A percentile compares a stretch with the other conserved stretches of the same genome.
These are phyloP conservation scores for Botrytis porri DNA, from an alignment of 2,329 filamentous ascomycete species.

Conservation along the genomic window DNA sequence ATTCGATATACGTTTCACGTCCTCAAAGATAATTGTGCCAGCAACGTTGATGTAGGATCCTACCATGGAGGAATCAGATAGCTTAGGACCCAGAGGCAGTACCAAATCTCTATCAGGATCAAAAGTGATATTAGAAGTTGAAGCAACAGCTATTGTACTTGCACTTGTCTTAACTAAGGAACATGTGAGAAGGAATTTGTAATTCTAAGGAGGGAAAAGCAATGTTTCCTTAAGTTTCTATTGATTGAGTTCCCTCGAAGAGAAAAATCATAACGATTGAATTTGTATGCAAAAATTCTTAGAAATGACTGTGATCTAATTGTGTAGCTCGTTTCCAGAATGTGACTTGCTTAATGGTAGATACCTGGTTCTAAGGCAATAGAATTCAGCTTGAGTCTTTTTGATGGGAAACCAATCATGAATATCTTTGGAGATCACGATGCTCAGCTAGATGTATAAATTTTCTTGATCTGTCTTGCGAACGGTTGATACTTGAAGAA, in stretches of 20 bases:
- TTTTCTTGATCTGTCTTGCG: no score
- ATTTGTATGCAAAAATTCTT: no score
- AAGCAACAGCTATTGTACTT: background rate
- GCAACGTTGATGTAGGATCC: background rate
- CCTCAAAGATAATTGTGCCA: background rate
- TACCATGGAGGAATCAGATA: no score
- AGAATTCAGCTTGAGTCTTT: background rate
- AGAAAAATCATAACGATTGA: background rate
- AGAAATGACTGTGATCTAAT: background rate
- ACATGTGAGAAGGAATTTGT: background rate
- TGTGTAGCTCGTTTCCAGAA: background rate
- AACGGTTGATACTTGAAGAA: no score
- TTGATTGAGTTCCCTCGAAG: background rate
- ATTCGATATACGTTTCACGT: no score
- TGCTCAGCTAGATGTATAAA: no score
- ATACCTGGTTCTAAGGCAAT: background rate
- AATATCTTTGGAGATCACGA: no score
- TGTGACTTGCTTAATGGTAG: background rate
- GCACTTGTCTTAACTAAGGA: background rate
- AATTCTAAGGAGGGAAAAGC: background rate
- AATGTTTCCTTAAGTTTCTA: background rate
- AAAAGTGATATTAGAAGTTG: background rate
- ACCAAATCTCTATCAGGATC: background rate
- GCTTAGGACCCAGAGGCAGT: background rate
- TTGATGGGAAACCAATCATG: no score